phyloP scores from a whole-genome alignment of 148 eudicot genomes.

The Dianthus caryophyllus region DNA sequence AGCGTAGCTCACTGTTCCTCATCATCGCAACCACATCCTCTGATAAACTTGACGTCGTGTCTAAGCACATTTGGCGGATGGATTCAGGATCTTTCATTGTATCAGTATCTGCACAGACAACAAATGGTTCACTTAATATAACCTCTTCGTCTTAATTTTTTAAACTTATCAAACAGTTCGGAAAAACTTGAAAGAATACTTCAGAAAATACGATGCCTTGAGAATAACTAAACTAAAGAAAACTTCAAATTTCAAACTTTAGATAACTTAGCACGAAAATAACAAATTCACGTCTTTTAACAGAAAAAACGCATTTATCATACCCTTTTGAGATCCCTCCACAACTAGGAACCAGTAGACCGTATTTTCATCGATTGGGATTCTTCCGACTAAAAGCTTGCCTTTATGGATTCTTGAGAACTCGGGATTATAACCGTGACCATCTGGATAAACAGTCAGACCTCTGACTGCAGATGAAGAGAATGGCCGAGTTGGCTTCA shows the following conservation, averaged over 20 bases:
- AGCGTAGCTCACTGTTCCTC: constrained; percentile 25
- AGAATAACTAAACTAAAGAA: too few species aligned
- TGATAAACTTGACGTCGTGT: constrained; percentile 26
- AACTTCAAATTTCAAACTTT: too few species aligned
- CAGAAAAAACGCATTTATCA: neutral
- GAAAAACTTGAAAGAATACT: too few species aligned
- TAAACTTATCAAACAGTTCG: too few species aligned
- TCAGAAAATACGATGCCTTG: too few species aligned
- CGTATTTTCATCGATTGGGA: constrained; percentile 37
- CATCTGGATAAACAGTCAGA: constrained; percentile 38
- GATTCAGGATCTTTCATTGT: constrained; percentile 28
- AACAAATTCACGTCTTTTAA: too few species aligned
- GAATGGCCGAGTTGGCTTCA: constrained; percentile 34
- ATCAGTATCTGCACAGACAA: constrained; percentile 26
- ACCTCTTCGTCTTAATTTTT: too few species aligned
- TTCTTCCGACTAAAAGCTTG: constrained; percentile 29
- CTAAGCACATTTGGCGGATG: constrained; percentile 29
- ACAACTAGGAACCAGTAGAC: constrained; percentile 47
- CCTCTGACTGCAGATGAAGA: constrained; percentile 33
- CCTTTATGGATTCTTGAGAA: constrained; percentile 32
- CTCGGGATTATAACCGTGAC: constrained; percentile 38
- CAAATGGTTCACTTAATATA: neutral
- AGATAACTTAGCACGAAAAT: too few species aligned
- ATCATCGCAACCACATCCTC: constrained; percentile 32
- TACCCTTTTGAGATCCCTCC: constrained; percentile 17